Percentiles rank a stretch among this genome's conserved stretches.
These are phyloP conservation scores for Daldinia loculata DNA, from an alignment of 495 filamentous ascomycete genomes.

Conservation along the genomic window DNA sequence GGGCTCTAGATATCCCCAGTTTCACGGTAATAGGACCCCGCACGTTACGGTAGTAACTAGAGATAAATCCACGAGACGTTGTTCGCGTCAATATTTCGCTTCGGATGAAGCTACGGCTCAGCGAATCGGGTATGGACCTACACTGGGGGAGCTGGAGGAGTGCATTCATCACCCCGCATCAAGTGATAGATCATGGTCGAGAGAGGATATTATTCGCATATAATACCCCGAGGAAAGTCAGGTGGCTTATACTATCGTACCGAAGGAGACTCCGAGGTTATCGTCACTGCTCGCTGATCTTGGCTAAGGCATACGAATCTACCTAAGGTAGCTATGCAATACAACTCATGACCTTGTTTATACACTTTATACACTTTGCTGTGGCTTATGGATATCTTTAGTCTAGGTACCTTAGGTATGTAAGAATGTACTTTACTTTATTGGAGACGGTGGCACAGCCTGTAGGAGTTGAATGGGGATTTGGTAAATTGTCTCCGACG, in stretches of 20 bases:
- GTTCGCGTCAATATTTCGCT: neutral
- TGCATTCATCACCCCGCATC: conserved; percentile 20
- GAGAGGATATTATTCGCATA: neutral
- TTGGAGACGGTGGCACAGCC: too few relatives aligned
- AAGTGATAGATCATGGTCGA: neutral
- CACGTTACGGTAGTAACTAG: conserved; percentile 9
- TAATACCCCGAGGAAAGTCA: conserved; percentile 5
- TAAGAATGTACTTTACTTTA: too few relatives aligned
- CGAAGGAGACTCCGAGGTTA: conserved; percentile 8
- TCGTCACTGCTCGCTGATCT: neutral
- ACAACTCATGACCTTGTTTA: neutral
- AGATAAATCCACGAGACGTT: neutral
- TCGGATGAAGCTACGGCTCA: neutral
- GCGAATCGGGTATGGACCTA: conserved; percentile 24
- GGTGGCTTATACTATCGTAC: conserved; percentile 1
- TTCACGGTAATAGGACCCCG: conserved; percentile 23
- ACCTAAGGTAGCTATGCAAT: neutral
- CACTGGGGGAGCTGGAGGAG: neutral
- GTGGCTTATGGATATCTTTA: neutral
- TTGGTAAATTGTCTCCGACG: neutral
- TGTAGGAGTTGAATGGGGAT: too few relatives aligned
- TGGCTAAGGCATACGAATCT: neutral
- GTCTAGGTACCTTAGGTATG: too few relatives aligned
- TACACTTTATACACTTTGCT: neutral
- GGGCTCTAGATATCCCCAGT: conserved; percentile 5